These are phyloP conservation scores for Decorospora gaudefroyi DNA, from an alignment of 2,329 filamentous ascomycete species.

Conservation along the genomic window DNA sequence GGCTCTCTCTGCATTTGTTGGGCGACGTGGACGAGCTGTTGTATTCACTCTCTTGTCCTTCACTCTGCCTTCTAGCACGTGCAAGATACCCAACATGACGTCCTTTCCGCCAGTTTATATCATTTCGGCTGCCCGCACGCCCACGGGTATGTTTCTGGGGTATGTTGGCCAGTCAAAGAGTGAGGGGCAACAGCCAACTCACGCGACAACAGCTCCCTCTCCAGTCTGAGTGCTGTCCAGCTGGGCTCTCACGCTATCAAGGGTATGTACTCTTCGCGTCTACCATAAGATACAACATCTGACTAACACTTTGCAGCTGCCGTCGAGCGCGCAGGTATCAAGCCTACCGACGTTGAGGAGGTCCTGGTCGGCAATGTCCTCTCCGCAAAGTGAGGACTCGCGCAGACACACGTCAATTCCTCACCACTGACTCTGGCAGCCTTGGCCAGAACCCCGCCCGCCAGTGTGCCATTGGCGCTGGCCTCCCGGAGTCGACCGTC, in stretches of 20 bases:
- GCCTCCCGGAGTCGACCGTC: slow-evolving; percentile 76
- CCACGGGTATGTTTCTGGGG: slow-evolving; percentile 93
- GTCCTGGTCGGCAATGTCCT: slow-evolving; percentile 99
- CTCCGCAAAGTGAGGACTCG: slow-evolving; percentile 77
- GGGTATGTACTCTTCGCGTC: slow-evolving; percentile 58
- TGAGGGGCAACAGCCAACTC: slow-evolving; percentile 35
- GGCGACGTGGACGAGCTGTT: not conserved
- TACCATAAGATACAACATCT: not conserved
- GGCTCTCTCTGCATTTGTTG: slow-evolving; percentile 16
- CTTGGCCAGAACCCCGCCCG: slow-evolving; percentile 95
- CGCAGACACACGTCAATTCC: not conserved
- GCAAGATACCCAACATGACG: slow-evolving; percentile 64
- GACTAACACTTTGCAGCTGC: slow-evolving; percentile 59
- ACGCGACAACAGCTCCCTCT: slow-evolving; percentile 70
- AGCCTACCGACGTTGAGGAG: slow-evolving; percentile 88
- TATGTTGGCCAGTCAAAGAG: slow-evolving; percentile 51
- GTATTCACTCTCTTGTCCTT: slow-evolving; percentile 11
- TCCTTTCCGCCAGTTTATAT: slow-evolving; percentile 90
- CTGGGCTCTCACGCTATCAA: slow-evolving; percentile 92
- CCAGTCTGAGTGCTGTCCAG: slow-evolving; percentile 82
- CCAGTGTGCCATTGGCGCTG: slow-evolving; percentile 88
- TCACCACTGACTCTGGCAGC: slow-evolving; percentile 55
- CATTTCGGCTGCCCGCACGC: slow-evolving; percentile 87
- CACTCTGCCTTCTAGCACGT: slow-evolving; percentile 4
- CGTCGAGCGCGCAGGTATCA: slow-evolving; percentile 83